A percentile compares a stretch with the other conserved stretches of the same genome.
phyloP scores from a whole-genome alignment of 2,329 filamentous ascomycete genomes.

The Davidsoniella virescens region DNA sequence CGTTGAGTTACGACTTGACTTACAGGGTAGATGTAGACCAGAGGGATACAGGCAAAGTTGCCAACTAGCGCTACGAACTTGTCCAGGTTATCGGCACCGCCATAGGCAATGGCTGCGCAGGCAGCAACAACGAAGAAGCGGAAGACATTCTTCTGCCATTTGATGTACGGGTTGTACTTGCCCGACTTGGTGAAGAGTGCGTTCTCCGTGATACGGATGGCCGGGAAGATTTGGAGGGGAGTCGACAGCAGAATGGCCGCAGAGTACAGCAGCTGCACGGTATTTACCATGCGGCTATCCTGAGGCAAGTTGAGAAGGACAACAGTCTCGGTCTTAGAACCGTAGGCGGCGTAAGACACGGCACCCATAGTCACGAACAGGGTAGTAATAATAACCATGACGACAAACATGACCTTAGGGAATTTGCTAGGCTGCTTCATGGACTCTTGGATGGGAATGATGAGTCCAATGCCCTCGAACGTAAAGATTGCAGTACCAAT shows the following conservation, averaged over 20 bases:
- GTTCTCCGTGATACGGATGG: conserved; percentile 91
- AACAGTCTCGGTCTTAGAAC: conserved; percentile 88
- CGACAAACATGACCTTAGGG: conserved; percentile 66
- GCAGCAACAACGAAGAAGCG: conserved; percentile 82
- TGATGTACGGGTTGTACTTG: conserved; percentile 96
- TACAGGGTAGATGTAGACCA: conserved; percentile 96
- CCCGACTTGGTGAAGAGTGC: conserved; percentile 85
- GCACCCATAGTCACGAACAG: conserved; percentile 86
- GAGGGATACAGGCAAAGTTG: conserved; percentile 91
- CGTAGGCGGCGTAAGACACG: conserved; percentile 89
- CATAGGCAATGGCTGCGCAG: conserved; percentile 79
- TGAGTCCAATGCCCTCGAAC: conserved; percentile 91
- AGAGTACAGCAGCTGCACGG: conserved; percentile 93
- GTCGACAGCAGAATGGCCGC: conserved; percentile 91
- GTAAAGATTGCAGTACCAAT: conserved; percentile 99
- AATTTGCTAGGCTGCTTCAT: conserved; percentile 90
- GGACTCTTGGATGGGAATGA: conserved; percentile 94
- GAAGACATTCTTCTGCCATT: conserved; percentile 98
- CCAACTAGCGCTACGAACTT: conserved; percentile 95
- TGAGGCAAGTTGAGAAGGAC: conserved; percentile 93
- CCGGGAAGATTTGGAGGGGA: conserved; percentile 90
- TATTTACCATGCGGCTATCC: conserved; percentile 88
- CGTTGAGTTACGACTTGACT: conserved; percentile 35
- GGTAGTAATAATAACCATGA: conserved; percentile 90
- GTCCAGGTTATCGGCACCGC: conserved; percentile 80